These are phyloP conservation scores for Cladochytrium replicatum DNA, from an alignment of 192 early-diverging fungal species.

Conservation along the genomic window DNA sequence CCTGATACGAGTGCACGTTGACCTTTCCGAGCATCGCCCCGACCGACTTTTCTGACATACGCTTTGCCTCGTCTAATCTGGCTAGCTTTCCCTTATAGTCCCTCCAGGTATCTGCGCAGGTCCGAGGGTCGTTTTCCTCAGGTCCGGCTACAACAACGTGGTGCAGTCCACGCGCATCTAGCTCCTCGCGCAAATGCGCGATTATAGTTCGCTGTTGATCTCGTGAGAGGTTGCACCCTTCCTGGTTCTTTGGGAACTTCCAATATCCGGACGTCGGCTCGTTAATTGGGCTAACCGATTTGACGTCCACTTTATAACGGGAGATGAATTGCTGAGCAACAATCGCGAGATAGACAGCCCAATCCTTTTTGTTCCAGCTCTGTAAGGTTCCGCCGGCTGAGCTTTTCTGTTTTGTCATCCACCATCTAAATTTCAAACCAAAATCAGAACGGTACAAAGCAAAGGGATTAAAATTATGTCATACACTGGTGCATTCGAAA, in stretches of 20 bases:
- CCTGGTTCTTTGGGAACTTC: conserved; percentile 10
- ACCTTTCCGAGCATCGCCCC: conserved; percentile 1
- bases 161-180: not conserved
- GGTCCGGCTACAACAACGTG: conserved; percentile 3
- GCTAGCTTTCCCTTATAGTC: not conserved
- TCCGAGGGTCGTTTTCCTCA: conserved; percentile 5
- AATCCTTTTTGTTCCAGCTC: not conserved
- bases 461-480: too few relatives aligned
- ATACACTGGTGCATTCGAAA: conserved; percentile 20
- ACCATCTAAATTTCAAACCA: too few relatives aligned
- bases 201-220: conserved; percentile 8
- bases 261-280: conserved; percentile 11
- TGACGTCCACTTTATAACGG: conserved; percentile 11
- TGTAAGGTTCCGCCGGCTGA: conserved; percentile 7
- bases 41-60: not conserved
- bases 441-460: too few relatives aligned
- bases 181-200: not conserved
- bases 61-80: not conserved
- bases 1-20: conserved; percentile 15
- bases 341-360: conserved; percentile 2
- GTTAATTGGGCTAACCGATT: conserved; percentile 9
- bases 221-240: conserved; percentile 7
- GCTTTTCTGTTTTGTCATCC: conserved; percentile 17
- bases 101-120: not conserved
- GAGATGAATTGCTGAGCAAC: conserved; percentile 11